Conservation (phyloP, 768 basidiomycete genomes). For the Naganishia randhawae region DNA sequence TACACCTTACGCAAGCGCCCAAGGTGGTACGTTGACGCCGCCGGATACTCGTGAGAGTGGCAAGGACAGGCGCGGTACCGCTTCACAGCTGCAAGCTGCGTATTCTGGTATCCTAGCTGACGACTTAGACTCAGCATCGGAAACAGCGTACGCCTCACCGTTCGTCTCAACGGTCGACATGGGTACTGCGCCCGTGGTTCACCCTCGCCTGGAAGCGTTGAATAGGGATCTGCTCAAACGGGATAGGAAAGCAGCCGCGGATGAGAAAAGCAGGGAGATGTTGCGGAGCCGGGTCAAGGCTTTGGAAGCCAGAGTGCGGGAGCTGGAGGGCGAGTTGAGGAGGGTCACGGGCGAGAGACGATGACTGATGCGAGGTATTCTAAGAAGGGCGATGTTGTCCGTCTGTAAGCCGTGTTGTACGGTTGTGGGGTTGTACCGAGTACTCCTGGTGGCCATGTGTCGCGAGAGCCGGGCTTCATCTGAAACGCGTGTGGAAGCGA, state of each 20-base stretch:
- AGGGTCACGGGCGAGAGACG: neutral
- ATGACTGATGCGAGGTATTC: neutral
- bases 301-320: constrained; percentile 16
- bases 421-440: too few relatives aligned
- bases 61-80: neutral
- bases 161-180: neutral
- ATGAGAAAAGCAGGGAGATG: constrained; percentile 19
- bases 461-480: neutral
- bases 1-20: neutral
- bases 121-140: too few relatives aligned
- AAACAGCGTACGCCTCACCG: neutral
- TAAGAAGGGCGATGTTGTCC: neutral
- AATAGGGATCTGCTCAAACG: constrained; percentile 6
- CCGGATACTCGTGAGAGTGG: neutral
- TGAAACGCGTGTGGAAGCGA: neutral
- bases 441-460: too few relatives aligned
- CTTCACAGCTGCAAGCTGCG: neutral
- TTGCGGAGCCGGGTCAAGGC: constrained; percentile 19
- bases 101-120: neutral
- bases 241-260: constrained; percentile 11
- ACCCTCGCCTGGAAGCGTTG: neutral
- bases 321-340: constrained; percentile 19
- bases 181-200: neutral
- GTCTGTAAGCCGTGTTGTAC: too few relatives aligned
- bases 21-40: constrained; percentile 11